These are phyloP conservation scores for Aphanomyces cochlioides DNA, from an alignment of 352 stramenopile genomes.

Conservation along the genomic window DNA sequence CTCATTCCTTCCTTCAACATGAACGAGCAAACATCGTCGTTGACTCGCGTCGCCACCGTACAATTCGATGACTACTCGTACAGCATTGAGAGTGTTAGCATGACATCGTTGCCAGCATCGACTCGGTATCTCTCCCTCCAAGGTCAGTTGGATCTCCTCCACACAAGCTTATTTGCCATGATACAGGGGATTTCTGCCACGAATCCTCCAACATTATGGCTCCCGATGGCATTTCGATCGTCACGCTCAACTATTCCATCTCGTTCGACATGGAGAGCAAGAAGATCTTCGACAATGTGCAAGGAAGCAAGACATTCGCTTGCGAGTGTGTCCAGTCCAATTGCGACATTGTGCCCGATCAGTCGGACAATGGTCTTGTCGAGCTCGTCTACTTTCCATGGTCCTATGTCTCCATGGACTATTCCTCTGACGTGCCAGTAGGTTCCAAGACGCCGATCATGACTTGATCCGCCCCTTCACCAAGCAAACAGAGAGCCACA, in stretches of 20 bases:
- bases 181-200: conserved; percentile 15
- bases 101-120: conserved; percentile 2
- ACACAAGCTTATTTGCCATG: no score
- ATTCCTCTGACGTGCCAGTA: not conserved
- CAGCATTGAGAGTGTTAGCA: not conserved
- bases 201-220: not conserved
- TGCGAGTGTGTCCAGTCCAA: not conserved
- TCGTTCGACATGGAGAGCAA: conserved; percentile 23
- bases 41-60: not conserved
- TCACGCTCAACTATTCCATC: conserved; percentile 17
- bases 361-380: conserved; percentile 17
- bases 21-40: not conserved
- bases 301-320: conserved; percentile 2
- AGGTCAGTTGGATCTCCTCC: not conserved
- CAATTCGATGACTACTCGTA: not conserved
- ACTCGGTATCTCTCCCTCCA: conserved; percentile 27
- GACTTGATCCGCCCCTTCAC: conserved; percentile 14
- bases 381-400: conserved; percentile 26
- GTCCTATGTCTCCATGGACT: not conserved
- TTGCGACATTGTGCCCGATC: conserved; percentile 9
- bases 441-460: conserved; percentile 22
- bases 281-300: conserved; percentile 24
- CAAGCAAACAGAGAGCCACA: conserved; percentile 6
- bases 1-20: conserved; percentile 18
- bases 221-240: not conserved